Evolutionary conservation across 2,329 filamentous ascomycete species (phyloP).

Genomic region (Blastomyces percursus): DNA sequence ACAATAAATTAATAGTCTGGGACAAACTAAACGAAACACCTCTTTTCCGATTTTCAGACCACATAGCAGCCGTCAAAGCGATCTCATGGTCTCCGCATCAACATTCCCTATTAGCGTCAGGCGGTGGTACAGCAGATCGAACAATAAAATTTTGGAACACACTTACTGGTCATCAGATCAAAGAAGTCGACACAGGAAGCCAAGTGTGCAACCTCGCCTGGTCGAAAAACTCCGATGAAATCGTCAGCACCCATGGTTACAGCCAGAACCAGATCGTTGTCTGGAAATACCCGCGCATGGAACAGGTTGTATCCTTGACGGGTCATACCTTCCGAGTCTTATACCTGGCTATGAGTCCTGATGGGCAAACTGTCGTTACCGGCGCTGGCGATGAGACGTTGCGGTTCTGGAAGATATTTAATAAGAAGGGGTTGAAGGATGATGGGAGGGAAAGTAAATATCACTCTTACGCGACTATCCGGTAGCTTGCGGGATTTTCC

Average conservation of each 20-base stretch:
- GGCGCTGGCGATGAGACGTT: slow-evolving; percentile 94
- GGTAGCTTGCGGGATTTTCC: slow-evolving; percentile 28
- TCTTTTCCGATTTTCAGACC: slow-evolving; percentile 85
- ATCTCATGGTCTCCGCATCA: slow-evolving; percentile 98
- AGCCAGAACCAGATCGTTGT: slow-evolving; percentile 98
- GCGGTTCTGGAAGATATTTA: slow-evolving; percentile 94
- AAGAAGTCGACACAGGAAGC: slow-evolving; percentile 89
- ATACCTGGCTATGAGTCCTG: slow-evolving; percentile 94
- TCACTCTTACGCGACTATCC: slow-evolving; percentile 74
- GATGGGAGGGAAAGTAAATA: slow-evolving; percentile 56
- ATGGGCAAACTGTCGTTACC: slow-evolving; percentile 86
- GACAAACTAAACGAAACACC: slow-evolving; percentile 90
- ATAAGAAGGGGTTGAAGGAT: slow-evolving; percentile 59
- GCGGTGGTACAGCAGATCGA: slow-evolving; percentile 88
- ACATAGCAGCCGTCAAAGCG: slow-evolving; percentile 92
- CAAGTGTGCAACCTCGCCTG: slow-evolving; percentile 98
- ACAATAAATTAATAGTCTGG: slow-evolving; percentile 99
- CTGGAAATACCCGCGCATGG: slow-evolving; percentile 99
- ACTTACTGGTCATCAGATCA: slow-evolving; percentile 63
- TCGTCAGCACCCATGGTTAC: slow-evolving; percentile 94
- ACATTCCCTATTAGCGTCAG: slow-evolving; percentile 83
- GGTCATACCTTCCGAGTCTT: slow-evolving; percentile 95
- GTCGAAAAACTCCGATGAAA: slow-evolving; percentile 95
- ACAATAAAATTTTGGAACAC: slow-evolving; percentile 99
- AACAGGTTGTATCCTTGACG: slow-evolving; percentile 86